Base-by-base conservation (phyloP, 805 yeast genomes). In the Cephaloascus fragrans region DNA sequence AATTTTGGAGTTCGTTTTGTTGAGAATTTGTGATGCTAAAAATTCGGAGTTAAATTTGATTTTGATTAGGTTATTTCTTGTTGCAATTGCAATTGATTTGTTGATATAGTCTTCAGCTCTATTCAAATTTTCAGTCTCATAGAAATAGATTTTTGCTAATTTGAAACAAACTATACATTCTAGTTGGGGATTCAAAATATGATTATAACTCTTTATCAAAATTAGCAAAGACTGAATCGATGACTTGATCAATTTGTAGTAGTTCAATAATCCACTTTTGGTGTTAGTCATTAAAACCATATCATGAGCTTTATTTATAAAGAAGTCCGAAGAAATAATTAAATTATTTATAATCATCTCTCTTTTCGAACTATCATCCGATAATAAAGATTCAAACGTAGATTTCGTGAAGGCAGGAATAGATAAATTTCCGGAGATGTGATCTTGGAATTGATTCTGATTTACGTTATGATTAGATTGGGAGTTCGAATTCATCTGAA, bases 51-150 rank as follows among this genome's bases (percentile, higher is more conserved):
- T 47, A 26, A 67, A 52, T 33, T 51, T 51, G 18, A 53, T 32
- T 4, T 43, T 34, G 3, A 44, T 20, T 4, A 55, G 42, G 28
- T 57, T 45, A 42, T 57, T 57, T 38, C 65, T 48, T 3, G 46
- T 43, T 4, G 66, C 49, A 3, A 64, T 41, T 0, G 53, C 36
- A 2, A 61, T 48, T 2, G 68, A 59, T 38, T 47, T 47, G 51
- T 42, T 61, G 23, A 47, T 59, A 53, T 52, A 62, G 9, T 59
- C 61, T 14, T 67, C 67, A 0, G 79, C 78, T 31, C 54, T 44
- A 20, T 61, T 61, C 15, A 54, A 44, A 43, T 64, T 62, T 3
- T 52, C 52, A 0, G 77, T 73, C 40, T 74, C 79, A 19, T 43
- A 43, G 36, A 61, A 57, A 38, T 64, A 57, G 3, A 70, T 36